A percentile compares a stretch with the other conserved stretches of the same genome.
These are phyloP conservation scores for Pichia ethanolica DNA, from an alignment of 805 yeast genomes.

Conservation along the genomic window DNA sequence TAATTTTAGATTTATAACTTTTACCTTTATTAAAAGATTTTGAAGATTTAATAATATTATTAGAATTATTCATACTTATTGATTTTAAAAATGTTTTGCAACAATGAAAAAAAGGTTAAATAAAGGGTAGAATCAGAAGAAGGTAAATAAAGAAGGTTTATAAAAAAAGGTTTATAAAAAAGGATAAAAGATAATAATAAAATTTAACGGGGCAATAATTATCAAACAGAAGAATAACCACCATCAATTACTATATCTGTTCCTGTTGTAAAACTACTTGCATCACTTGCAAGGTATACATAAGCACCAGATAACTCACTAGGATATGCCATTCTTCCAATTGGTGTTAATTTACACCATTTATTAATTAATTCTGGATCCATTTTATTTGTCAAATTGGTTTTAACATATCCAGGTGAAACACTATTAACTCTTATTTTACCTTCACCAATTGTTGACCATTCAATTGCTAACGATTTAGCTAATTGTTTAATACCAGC, in stretches of 20 bases:
- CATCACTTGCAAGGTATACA: conserved; percentile 72
- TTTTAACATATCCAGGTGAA: conserved; percentile 80
- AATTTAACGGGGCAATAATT: no score
- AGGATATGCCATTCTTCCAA: conserved; percentile 71
- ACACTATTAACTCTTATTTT: conserved; percentile 66
- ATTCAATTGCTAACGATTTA: conserved; percentile 76
- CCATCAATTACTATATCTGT: conserved; percentile 74
- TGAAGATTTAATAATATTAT: no score
- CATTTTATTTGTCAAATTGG: conserved; percentile 51
- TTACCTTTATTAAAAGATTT: no score
- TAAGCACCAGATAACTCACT: conserved; percentile 75
- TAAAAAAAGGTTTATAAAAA: no score
- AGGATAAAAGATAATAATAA: no score
- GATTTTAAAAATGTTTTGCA: no score
- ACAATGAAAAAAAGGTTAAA: no score
- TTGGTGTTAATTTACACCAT: conserved; percentile 51
- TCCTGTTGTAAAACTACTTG: conserved; percentile 74
- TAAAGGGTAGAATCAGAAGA: no score
- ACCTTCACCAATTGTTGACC: conserved; percentile 67
- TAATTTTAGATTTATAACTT: no score
- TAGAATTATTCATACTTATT: no score
- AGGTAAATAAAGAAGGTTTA: no score
- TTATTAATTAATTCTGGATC: conserved; percentile 36
- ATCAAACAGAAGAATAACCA: conserved; percentile 52
- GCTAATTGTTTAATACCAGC: conserved; percentile 76